Evolutionary conservation across 441 rosid genomes (phyloP).

Genomic region (Adansonia madagascariensis): DNA sequence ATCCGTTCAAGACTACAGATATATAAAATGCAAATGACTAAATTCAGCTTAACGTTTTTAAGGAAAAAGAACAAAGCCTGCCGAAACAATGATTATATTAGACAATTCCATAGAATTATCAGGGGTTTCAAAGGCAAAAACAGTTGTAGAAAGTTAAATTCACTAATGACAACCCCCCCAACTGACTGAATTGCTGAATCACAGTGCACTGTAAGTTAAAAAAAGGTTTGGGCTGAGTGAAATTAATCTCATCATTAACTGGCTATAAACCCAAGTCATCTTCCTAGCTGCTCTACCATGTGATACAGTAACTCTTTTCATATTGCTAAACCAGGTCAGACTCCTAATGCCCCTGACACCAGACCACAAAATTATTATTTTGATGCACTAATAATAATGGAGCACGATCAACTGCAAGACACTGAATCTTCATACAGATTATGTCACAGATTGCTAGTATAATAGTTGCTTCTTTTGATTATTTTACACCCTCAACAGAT

Average conservation of each 20-base stretch:
- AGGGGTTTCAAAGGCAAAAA: not conserved
- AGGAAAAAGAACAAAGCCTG: not conserved
- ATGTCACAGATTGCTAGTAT: not conserved
- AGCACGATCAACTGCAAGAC: not conserved
- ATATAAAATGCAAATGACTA: not conserved
- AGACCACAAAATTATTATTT: not conserved
- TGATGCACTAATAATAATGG: not conserved
- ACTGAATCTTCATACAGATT: not conserved
- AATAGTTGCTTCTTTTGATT: conserved; percentile 2
- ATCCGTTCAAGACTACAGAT: not conserved
- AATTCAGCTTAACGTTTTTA: not conserved
- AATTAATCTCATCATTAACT: conserved; percentile 1
- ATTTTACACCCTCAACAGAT: not conserved
- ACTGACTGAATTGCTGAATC: not conserved
- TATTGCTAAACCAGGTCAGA: conserved; percentile 15
- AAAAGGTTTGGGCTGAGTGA: not conserved
- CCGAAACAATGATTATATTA: not conserved
- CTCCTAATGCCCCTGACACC: not conserved
- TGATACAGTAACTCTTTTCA: not conserved
- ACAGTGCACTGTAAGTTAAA: not conserved
- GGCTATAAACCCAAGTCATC: not conserved
- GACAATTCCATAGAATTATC: not conserved
- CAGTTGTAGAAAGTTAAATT: not conserved
- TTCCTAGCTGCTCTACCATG: conserved; percentile 7
- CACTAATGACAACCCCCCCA: not conserved